phyloP scores from a whole-genome alignment of 192 early-diverging fungal species.

The Helicostylum pulchrum region DNA sequence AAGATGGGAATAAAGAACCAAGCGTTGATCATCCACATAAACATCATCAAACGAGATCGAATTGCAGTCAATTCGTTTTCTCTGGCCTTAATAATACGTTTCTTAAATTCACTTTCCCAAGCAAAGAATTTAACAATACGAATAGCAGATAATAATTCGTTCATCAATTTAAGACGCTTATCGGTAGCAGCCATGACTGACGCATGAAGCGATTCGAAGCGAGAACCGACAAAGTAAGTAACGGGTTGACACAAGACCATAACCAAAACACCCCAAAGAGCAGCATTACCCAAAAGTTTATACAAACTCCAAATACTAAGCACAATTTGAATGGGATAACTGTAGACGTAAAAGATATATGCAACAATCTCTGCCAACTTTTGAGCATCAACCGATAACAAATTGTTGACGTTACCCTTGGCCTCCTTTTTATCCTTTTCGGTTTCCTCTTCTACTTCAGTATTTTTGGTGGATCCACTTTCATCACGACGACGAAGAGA shows the following conservation, averaged over 20 bases:
- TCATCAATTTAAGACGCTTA: conserved; percentile 76
- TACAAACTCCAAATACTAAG: conserved; percentile 72
- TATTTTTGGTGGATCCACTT: conserved; percentile 6
- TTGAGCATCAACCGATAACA: conserved; percentile 62
- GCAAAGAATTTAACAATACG: conserved; percentile 92
- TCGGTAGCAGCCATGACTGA: conserved; percentile 64
- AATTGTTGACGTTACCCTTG: conserved; percentile 55
- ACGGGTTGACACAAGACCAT: conserved; percentile 66
- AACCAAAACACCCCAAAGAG: conserved; percentile 72
- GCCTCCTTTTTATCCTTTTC: conserved; percentile 26
- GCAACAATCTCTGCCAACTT: conserved; percentile 49
- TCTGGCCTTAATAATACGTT: conserved; percentile 60
- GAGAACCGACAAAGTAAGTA: conserved; percentile 44
- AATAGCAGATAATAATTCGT: conserved; percentile 86
- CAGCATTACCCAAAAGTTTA: conserved; percentile 74
- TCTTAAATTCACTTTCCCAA: conserved; percentile 75
- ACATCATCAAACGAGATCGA: conserved; percentile 47
- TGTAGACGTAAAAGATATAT: conserved; percentile 60
- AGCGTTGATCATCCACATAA: conserved; percentile 53
- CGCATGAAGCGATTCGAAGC: conserved; percentile 46
- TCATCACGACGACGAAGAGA: conserved; percentile 38
- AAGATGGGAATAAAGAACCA: conserved; percentile 60
- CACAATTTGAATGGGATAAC: conserved; percentile 62
- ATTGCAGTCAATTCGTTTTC: conserved; percentile 62
- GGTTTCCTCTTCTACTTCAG: not conserved